Percentiles rank a stretch among this genome's conserved stretches.
Evolutionary conservation across 1,284 basidiomycete genomes (phyloP).

Genomic region (Hypsizygus ulmarius): DNA sequence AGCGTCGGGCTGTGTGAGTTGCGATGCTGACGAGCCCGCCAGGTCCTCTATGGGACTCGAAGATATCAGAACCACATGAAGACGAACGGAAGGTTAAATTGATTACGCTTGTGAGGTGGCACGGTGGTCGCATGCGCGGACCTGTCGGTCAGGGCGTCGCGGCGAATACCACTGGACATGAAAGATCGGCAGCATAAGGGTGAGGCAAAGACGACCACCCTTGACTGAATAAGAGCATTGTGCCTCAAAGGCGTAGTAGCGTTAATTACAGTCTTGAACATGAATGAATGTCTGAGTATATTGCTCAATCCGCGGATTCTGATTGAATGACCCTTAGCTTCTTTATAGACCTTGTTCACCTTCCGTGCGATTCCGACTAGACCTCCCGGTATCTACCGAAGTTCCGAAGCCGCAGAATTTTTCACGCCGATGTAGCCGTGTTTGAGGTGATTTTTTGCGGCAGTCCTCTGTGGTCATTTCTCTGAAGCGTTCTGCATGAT

Average conservation of each 20-base stretch:
- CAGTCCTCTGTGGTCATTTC: background rate
- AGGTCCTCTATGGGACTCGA: constrained; percentile 14
- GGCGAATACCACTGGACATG: constrained; percentile 10
- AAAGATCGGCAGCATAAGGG: constrained; percentile 18
- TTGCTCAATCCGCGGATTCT: too few species aligned
- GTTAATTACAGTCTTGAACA: constrained; percentile 16
- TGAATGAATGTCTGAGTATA: constrained; percentile 1
- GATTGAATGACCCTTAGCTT: constrained; percentile 7
- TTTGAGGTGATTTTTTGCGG: background rate
- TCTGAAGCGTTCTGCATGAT: background rate
- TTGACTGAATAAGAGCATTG: constrained; percentile 6
- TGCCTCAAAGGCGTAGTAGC: constrained; percentile 13
- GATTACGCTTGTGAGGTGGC: constrained; percentile 20
- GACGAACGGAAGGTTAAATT: background rate
- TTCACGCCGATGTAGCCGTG: background rate
- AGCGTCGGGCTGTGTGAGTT: constrained; percentile 24
- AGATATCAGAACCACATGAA: background rate
- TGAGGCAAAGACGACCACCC: constrained; percentile 7
- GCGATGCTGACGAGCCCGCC: constrained; percentile 1
- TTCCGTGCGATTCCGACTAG: constrained; percentile 19
- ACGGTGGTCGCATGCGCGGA: constrained; percentile 16
- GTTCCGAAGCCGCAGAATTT: background rate
- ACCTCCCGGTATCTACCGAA: constrained; percentile 14
- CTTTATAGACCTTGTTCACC: constrained; percentile 14
- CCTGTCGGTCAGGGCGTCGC: constrained; percentile 17